Percentiles rank a stretch among this genome's conserved stretches.
These are phyloP conservation scores for Aspergillus luchuensis DNA, from an alignment of 2,329 filamentous ascomycete species.

Conservation along the genomic window DNA sequence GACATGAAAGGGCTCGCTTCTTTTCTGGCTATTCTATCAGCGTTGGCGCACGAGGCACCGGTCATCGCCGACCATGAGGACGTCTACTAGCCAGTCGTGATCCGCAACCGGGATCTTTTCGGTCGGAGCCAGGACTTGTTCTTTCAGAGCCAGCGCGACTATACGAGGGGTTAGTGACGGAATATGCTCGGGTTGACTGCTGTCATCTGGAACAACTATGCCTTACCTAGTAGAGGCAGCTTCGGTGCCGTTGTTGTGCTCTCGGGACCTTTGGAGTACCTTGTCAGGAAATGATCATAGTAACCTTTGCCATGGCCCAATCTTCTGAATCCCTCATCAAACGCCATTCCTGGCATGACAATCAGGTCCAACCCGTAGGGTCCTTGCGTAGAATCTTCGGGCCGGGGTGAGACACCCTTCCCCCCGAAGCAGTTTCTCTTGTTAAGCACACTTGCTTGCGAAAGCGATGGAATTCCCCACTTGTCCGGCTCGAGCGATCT, in stretches of 20 bases:
- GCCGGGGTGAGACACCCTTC: constrained; percentile 42
- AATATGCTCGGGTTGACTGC: constrained; percentile 16
- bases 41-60: constrained; percentile 48
- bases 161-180: constrained; percentile 32
- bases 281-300: constrained; percentile 89
- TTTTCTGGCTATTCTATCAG: constrained; percentile 23
- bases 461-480: constrained; percentile 94
- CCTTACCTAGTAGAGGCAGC: constrained; percentile 63
- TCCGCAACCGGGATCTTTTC: constrained; percentile 72
- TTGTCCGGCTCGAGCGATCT: constrained; percentile 73
- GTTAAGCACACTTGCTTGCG: constrained; percentile 62
- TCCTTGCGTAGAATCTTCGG: constrained; percentile 23
- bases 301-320: constrained; percentile 95
- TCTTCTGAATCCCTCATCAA: constrained; percentile 73
- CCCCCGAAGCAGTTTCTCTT: constrained; percentile 75
- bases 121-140: constrained; percentile 73
- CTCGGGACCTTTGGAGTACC: constrained; percentile 59
- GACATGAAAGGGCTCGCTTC: constrained; percentile 21
- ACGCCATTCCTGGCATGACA: constrained; percentile 89
- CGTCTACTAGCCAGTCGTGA: constrained; percentile 79
- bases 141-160: constrained; percentile 80
- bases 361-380: constrained; percentile 72
- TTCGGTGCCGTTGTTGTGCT: constrained; percentile 35
- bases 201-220: constrained; percentile 8
- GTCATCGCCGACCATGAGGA: constrained; percentile 72